Conservation (phyloP, 2,329 filamentous ascomycete genomes). For the Diaporthe aspalathi region DNA sequence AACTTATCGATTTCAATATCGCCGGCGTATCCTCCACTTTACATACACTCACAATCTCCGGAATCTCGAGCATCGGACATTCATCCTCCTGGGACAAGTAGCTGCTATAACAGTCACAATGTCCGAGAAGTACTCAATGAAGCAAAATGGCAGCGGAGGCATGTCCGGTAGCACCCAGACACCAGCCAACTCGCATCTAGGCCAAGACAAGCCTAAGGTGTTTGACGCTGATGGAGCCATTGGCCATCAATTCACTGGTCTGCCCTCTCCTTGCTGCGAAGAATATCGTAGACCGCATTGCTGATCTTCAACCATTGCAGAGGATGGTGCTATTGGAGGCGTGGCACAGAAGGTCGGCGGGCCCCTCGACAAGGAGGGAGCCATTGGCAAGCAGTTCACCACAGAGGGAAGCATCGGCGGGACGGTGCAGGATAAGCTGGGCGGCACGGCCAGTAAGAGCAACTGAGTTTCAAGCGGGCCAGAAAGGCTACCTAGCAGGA, state of each 20-base stretch:
- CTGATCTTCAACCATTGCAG: slow-evolving; percentile 41
- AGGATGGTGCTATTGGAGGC: slow-evolving; percentile 61
- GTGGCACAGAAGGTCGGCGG: slow-evolving; percentile 63
- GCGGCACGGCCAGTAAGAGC: slow-evolving; percentile 49
- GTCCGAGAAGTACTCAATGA: slow-evolving; percentile 39
- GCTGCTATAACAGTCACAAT: neutral
- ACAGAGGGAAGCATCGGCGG: slow-evolving; percentile 64
- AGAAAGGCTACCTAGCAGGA: no score
- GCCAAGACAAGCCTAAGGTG: slow-evolving; percentile 50
- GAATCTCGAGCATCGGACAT: neutral
- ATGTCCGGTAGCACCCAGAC: slow-evolving; percentile 40
- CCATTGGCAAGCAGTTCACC: slow-evolving; percentile 67
- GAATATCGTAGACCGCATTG: neutral
- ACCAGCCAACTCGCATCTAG: slow-evolving; percentile 43
- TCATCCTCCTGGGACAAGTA: neutral
- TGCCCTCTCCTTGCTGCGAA: neutral
- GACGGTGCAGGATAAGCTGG: slow-evolving; percentile 59
- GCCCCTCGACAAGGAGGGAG: slow-evolving; percentile 61
- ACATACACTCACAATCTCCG: no score
- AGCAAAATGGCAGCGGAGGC: slow-evolving; percentile 33
- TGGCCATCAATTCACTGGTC: slow-evolving; percentile 67
- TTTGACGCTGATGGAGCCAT: slow-evolving; percentile 63
- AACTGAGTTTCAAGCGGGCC: neutral
- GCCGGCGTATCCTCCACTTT: no score
- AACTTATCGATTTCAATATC: no score